These are phyloP conservation scores for Jamesozyma piceae DNA, from an alignment of 805 yeast genomes.

Conservation along the genomic window DNA sequence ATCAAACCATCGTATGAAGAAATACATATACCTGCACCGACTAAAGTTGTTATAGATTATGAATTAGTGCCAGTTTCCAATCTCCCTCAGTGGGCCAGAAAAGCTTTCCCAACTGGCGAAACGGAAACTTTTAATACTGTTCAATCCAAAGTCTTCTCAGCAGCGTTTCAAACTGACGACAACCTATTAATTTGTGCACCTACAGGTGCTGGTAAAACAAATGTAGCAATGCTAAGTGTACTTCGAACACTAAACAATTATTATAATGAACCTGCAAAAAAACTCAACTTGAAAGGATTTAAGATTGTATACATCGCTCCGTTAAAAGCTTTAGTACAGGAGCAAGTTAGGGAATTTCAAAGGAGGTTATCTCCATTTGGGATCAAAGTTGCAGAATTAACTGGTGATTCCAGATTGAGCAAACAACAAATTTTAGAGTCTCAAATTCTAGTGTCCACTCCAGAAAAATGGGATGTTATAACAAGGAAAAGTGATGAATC, in stretches of 20 bases:
- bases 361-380: conserved; percentile 58
- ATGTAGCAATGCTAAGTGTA: conserved; percentile 82
- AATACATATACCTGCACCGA: conserved; percentile 85
- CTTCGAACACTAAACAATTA: conserved; percentile 51
- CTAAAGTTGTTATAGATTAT: conserved; percentile 34
- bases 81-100: conserved; percentile 76
- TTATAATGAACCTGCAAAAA: conserved; percentile 38
- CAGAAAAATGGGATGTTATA: conserved; percentile 95
- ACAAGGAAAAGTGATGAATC: conserved; percentile 72
- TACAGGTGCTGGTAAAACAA: conserved; percentile 97
- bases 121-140: conserved; percentile 64
- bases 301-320: conserved; percentile 89
- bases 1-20: conserved; percentile 72
- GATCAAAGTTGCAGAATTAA: conserved; percentile 69
- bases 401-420: conserved; percentile 80
- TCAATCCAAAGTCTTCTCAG: conserved; percentile 73
- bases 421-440: conserved; percentile 68
- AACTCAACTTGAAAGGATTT: conserved; percentile 45
- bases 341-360: conserved; percentile 80
- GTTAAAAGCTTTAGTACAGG: conserved; percentile 88
- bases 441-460: conserved; percentile 83
- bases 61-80: conserved; percentile 46
- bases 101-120: conserved; percentile 61
- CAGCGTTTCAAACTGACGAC: conserved; percentile 62
- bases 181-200: conserved; percentile 90